Evolutionary conservation across 2,329 filamentous ascomycete genomes (phyloP).

Genomic region (Aspergillus flavus): DNA sequence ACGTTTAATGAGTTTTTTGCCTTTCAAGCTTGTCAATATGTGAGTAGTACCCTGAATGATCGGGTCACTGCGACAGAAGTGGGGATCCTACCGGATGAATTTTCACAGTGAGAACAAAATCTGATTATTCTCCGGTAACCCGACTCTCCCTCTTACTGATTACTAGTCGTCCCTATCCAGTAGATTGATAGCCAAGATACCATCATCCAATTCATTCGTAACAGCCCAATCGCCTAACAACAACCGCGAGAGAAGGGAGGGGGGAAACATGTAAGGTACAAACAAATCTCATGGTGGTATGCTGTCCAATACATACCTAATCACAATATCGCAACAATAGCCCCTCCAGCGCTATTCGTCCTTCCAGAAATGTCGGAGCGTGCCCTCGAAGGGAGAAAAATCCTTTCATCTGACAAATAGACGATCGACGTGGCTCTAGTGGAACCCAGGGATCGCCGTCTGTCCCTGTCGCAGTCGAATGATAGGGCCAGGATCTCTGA

Average conservation of each 20-base stretch:
- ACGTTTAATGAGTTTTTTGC: not conserved
- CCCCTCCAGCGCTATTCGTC: not conserved
- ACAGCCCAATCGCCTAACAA: not conserved
- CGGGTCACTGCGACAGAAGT: not conserved
- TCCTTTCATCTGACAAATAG: not conserved
- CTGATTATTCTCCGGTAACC: not conserved
- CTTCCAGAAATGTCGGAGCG: conserved; percentile 1
- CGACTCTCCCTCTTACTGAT: not conserved
- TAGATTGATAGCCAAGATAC: not conserved
- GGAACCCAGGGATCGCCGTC: not conserved
- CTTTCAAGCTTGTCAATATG: no score
- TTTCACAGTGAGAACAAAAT: no score
- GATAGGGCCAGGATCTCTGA: conserved; percentile 2
- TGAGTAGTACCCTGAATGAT: not conserved
- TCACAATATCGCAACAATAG: not conserved
- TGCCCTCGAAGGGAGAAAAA: not conserved
- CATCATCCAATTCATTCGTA: not conserved
- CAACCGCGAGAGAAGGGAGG: not conserved
- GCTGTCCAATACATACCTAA: conserved; percentile 1
- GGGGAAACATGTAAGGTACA: not conserved
- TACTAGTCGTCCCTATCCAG: not conserved
- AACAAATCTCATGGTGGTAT: not conserved
- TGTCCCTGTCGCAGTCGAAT: conserved; percentile 2
- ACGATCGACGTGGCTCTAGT: not conserved
- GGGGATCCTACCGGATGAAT: not conserved